phyloP scores from a whole-genome alignment of 495 filamentous ascomycete genomes.

The Penicillium roqueforti region DNA sequence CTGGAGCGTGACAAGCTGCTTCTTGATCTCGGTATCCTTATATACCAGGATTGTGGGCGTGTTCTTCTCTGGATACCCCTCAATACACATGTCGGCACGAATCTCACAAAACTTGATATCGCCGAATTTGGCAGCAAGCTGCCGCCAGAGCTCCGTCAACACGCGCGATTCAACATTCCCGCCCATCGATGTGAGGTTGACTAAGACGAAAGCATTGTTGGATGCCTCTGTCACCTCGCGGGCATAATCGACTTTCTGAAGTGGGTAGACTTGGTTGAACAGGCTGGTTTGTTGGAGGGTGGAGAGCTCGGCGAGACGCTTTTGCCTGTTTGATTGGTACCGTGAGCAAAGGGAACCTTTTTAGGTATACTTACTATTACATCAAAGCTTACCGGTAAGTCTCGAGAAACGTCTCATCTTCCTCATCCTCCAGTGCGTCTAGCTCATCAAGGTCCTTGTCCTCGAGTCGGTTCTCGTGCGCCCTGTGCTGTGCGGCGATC shows the following conservation, averaged over 20 bases:
- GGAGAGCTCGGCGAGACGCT: conserved; percentile 76
- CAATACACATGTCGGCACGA: conserved; percentile 85
- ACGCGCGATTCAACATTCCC: conserved; percentile 80
- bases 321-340: conserved; percentile 49
- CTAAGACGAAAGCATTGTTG: conserved; percentile 65
- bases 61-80: conserved; percentile 91
- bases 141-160: conserved; percentile 81
- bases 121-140: conserved; percentile 75
- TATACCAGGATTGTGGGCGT: conserved; percentile 94
- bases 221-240: conserved; percentile 93
- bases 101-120: conserved; percentile 99
- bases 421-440: conserved; percentile 89
- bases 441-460: conserved; percentile 92
- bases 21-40: conserved; percentile 83
- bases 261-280: conserved; percentile 84
- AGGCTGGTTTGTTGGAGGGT: conserved; percentile 67
- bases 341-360: conserved; percentile 16
- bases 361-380: neutral
- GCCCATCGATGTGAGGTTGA: conserved; percentile 77
- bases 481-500: conserved; percentile 68
- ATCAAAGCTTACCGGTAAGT: conserved; percentile 58
- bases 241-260: conserved; percentile 89
- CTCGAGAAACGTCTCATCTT: conserved; percentile 87
- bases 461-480: conserved; percentile 86
- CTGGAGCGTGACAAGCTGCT: conserved; percentile 79